Percentiles rank a stretch among this genome's conserved stretches.
Conservation (phyloP, 257 asterid species). For the Petrea volubilis region DNA sequence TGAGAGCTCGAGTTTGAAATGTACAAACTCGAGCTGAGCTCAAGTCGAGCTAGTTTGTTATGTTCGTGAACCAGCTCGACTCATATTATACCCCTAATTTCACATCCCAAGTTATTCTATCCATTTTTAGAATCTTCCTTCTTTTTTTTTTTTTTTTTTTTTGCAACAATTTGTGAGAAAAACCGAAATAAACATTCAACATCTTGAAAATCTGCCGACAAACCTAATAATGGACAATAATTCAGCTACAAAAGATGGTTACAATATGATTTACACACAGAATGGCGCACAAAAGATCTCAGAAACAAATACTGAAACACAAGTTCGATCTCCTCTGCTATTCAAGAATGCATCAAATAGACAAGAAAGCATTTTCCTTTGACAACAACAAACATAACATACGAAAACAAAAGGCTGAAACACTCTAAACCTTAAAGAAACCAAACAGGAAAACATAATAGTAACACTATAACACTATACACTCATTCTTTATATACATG, state of each 20-base stretch:
- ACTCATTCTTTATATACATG: slow-evolving; percentile 33
- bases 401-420: neutral
- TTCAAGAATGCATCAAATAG: slow-evolving; percentile 10
- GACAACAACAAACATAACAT: slow-evolving; percentile 4
- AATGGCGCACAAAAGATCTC: neutral
- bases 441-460: slow-evolving; percentile 24
- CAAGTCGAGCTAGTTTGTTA: too few relatives aligned
- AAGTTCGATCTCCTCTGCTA: slow-evolving; percentile 11
- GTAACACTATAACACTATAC: slow-evolving; percentile 39
- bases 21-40: too few relatives aligned
- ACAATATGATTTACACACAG: neutral
- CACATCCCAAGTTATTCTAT: too few relatives aligned
- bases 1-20: too few relatives aligned
- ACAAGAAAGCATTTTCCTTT: slow-evolving; percentile 18
- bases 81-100: too few relatives aligned
- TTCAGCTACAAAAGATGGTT: neutral
- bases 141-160: too few relatives aligned
- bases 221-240: neutral
- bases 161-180: too few relatives aligned
- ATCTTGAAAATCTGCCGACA: neutral
- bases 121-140: too few relatives aligned
- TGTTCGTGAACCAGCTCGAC: too few relatives aligned
- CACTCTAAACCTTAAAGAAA: slow-evolving; percentile 18
- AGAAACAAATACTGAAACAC: neutral
- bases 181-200: neutral